phyloP scores from a whole-genome alignment of 2,329 filamentous ascomycete genomes.

The Colletotrichum brevisporum region DNA sequence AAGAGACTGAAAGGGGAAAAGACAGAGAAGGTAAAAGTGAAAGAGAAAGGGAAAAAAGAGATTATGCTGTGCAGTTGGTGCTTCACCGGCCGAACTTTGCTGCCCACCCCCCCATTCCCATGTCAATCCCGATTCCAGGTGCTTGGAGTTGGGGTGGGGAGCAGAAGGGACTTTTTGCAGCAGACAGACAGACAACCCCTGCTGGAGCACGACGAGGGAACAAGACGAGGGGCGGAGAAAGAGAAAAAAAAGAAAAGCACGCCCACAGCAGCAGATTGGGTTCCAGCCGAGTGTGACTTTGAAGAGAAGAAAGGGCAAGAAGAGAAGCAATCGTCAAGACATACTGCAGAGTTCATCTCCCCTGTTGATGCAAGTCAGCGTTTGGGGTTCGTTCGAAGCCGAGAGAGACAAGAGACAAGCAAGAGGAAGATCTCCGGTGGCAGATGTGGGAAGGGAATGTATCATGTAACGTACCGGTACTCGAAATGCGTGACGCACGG shows the following conservation, averaged over 20 bases:
- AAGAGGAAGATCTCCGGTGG: constrained; percentile 13
- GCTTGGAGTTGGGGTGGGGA: constrained; percentile 24
- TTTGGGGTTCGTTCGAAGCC: background rate
- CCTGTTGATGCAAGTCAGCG: constrained; percentile 46
- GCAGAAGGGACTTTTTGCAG: constrained; percentile 8
- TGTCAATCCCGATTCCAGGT: constrained; percentile 31
- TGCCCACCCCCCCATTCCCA: constrained; percentile 17
- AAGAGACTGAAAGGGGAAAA: background rate
- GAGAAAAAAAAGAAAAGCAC: background rate
- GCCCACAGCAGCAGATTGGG: no score
- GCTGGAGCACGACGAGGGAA: background rate
- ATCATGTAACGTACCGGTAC: constrained; percentile 53
- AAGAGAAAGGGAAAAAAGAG: background rate
- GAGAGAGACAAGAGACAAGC: background rate
- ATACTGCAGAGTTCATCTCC: constrained; percentile 62
- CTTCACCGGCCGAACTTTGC: constrained; percentile 8
- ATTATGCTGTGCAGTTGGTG: constrained; percentile 15
- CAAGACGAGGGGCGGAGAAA: background rate
- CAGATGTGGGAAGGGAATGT: background rate
- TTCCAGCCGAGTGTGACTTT: background rate
- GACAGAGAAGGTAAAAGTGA: background rate
- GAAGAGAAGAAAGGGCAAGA: background rate
- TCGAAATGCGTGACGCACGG: constrained; percentile 61
- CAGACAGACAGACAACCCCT: constrained; percentile 20
- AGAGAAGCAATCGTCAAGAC: constrained; percentile 41